Evolutionary conservation across 2,329 filamentous ascomycete species (phyloP).

Genomic region (Stylonectria norvegica): DNA sequence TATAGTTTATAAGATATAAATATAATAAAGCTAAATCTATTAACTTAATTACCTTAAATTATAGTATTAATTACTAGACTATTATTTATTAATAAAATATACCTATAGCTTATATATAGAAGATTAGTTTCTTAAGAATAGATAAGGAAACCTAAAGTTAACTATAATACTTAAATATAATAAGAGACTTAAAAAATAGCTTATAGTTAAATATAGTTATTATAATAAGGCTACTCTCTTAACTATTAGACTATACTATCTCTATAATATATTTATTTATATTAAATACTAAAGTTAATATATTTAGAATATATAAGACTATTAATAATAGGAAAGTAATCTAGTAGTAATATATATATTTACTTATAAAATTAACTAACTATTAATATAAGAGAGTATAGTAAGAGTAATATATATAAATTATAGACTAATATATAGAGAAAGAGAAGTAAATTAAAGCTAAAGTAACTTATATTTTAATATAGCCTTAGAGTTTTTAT

Average conservation of each 20-base stretch:
- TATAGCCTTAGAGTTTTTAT: not conserved
- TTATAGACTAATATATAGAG: not conserved
- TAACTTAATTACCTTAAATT: too few relatives aligned
- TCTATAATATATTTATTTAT: not conserved
- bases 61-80: too few relatives aligned
- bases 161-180: too few relatives aligned
- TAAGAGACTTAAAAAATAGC: not conserved
- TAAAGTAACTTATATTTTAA: not conserved
- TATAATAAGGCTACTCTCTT: not conserved
- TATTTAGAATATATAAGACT: not conserved
- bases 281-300: not conserved
- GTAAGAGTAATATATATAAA: not conserved
- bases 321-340: not conserved
- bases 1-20: too few relatives aligned
- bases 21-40: too few relatives aligned
- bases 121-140: too few relatives aligned
- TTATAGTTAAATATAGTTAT: not conserved
- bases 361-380: not conserved
- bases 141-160: too few relatives aligned
- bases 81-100: too few relatives aligned
- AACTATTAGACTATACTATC: not conserved
- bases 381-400: not conserved
- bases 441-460: not conserved
- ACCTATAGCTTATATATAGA: not conserved
- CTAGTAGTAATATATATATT: too few relatives aligned